Evolutionary conservation across 768 basidiomycete genomes (phyloP).

Genomic region (Macrolepiota fuliginosa): DNA sequence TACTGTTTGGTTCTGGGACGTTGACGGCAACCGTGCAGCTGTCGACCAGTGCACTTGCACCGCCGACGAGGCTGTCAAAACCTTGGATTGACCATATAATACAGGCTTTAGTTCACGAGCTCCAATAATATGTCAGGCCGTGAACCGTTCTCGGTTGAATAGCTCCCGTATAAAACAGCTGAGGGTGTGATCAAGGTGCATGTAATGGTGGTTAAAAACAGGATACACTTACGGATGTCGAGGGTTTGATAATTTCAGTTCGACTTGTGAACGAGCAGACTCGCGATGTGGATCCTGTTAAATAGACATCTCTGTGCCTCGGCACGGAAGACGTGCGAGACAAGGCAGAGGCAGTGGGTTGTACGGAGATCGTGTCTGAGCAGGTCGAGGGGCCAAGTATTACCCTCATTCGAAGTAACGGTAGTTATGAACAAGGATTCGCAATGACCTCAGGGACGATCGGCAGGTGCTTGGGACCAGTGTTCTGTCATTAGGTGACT

Average conservation of each 20-base stretch:
- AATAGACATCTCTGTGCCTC: neutral
- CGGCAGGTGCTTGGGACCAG: no score
- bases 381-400: no score
- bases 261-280: neutral
- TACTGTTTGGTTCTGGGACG: slow-evolving; percentile 1
- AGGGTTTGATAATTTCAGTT: neutral
- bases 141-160: neutral
- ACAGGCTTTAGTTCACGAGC: neutral
- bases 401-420: no score
- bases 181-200: neutral
- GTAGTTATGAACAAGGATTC: no score
- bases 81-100: slow-evolving; percentile 33
- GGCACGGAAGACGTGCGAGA: neutral
- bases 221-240: neutral
- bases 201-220: neutral
- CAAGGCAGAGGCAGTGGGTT: neutral
- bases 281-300: neutral
- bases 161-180: neutral
- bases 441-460: no score
- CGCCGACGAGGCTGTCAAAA: slow-evolving; percentile 10
- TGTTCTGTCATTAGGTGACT: no score
- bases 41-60: neutral
- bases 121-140: neutral
- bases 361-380: neutral
- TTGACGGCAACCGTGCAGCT: slow-evolving; percentile 3